Conservation (phyloP, 2,329 filamentous ascomycete species). For the Cadophora sp. region DNA sequence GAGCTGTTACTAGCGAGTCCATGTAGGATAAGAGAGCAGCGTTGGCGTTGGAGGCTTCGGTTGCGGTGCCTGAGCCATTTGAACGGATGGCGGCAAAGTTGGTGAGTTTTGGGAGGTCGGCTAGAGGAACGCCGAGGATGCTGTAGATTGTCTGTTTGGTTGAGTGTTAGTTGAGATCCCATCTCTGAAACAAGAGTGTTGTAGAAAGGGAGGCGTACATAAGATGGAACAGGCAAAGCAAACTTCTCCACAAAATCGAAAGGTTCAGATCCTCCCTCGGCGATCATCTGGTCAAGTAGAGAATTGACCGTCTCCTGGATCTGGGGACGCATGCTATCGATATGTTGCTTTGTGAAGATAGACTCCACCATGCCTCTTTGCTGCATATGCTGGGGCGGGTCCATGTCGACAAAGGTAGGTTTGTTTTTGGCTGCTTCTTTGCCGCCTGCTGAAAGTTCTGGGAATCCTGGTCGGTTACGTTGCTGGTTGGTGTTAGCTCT, state of each 20-base stretch:
- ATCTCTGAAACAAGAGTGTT: not conserved
- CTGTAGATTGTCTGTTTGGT: slow-evolving; percentile 54
- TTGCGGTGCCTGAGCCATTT: slow-evolving; percentile 55
- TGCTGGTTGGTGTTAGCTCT: slow-evolving; percentile 41
- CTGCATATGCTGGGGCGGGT: slow-evolving; percentile 54
- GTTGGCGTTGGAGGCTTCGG: slow-evolving; percentile 54
- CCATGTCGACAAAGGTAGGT: slow-evolving; percentile 60
- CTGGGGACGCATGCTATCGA: slow-evolving; percentile 51
- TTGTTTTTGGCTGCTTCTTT: slow-evolving; percentile 56
- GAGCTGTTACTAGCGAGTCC: slow-evolving; percentile 50
- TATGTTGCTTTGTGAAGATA: slow-evolving; percentile 50
- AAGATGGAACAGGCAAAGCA: slow-evolving; percentile 55
- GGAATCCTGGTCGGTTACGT: slow-evolving; percentile 52
- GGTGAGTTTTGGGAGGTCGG: slow-evolving; percentile 55
- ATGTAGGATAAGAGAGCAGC: slow-evolving; percentile 56
- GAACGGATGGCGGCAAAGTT: slow-evolving; percentile 54
- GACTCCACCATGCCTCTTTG: slow-evolving; percentile 56
- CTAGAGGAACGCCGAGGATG: slow-evolving; percentile 56
- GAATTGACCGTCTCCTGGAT: slow-evolving; percentile 54
- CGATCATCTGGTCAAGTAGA: slow-evolving; percentile 51
- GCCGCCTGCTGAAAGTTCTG: slow-evolving; percentile 55
- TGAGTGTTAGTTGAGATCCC: slow-evolving; percentile 2
- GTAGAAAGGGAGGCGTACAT: slow-evolving; percentile 44
- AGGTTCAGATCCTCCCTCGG: slow-evolving; percentile 48
- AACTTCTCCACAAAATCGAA: slow-evolving; percentile 56